Evolutionary conservation across 352 stramenopile species (phyloP).

Genomic region (Achlya hypogyna): DNA sequence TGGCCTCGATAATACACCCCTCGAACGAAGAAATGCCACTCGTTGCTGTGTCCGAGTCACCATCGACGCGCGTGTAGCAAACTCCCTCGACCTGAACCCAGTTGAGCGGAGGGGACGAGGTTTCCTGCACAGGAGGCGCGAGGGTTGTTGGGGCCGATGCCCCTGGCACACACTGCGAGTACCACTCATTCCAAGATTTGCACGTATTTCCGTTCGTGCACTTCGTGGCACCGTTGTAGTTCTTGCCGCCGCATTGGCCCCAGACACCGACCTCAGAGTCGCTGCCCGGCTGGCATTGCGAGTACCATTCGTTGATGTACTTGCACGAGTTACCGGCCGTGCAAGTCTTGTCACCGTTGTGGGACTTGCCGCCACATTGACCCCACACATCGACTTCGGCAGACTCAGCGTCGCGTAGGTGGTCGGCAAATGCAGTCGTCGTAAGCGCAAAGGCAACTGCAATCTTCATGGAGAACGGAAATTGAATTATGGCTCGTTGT

Average conservation of each 20-base stretch:
- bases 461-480: neutral
- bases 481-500: too few species aligned
- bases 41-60: neutral
- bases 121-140: too few species aligned
- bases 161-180: slow-evolving; percentile 8
- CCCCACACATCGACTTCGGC: neutral
- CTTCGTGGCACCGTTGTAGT: slow-evolving; percentile 4
- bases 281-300: slow-evolving; percentile 2
- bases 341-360: slow-evolving; percentile 5
- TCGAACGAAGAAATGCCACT: neutral
- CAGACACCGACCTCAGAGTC: neutral
- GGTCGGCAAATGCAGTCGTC: neutral
- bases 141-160: neutral
- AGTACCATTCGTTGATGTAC: slow-evolving; percentile 9
- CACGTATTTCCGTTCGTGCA: neutral
- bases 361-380: slow-evolving; percentile 7
- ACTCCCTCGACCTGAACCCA: neutral
- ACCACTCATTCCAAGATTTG: slow-evolving; percentile 8
- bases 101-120: neutral
- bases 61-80: neutral
- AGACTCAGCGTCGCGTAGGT: neutral
- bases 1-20: neutral
- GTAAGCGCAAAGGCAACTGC: neutral
- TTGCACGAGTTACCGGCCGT: neutral
- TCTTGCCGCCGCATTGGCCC: slow-evolving; percentile 13